phyloP scores from a whole-genome alignment of 768 basidiomycete species.

The Pleurotus djamor region DNA sequence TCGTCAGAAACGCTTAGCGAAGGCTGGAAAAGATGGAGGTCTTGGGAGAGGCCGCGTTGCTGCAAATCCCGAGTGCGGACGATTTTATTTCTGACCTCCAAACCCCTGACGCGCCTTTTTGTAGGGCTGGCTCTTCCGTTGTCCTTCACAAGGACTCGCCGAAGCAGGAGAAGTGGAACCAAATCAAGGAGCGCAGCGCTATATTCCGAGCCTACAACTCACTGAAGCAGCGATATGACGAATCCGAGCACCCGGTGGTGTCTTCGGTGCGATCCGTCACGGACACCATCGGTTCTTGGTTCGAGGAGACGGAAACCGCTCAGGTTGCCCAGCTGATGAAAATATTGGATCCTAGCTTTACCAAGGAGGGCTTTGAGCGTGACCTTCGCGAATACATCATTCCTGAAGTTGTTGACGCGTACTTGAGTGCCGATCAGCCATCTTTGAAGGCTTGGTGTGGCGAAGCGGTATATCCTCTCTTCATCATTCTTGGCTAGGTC shows the following conservation, averaged over 20 bases:
- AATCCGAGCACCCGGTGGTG: conserved; percentile 91
- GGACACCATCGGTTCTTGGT: conserved; percentile 82
- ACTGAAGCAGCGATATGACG: conserved; percentile 75
- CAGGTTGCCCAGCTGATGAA: conserved; percentile 88
- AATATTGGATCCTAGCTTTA: conserved; percentile 84
- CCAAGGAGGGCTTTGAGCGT: conserved; percentile 80
- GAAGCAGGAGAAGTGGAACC: conserved; percentile 78
- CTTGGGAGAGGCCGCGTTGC: conserved; percentile 50
- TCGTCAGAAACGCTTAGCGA: conserved; percentile 76
- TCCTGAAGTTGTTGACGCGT: conserved; percentile 97
- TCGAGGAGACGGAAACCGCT: conserved; percentile 98
- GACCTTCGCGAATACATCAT: conserved; percentile 97
- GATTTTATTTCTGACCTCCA: not conserved
- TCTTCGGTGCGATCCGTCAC: conserved; percentile 81
- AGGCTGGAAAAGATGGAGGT: conserved; percentile 75
- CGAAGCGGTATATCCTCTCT: conserved; percentile 71
- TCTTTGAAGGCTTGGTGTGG: conserved; percentile 88
- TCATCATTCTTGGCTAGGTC: not conserved
- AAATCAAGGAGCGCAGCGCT: conserved; percentile 78
- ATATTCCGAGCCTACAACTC: conserved; percentile 57
- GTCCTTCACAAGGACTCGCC: conserved; percentile 83
- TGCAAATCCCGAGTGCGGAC: conserved; percentile 79
- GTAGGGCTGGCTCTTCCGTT: conserved; percentile 82
- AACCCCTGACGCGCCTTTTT: not conserved
- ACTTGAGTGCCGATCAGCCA: conserved; percentile 87